These are phyloP conservation scores for Yueomyces sp. DNA, from an alignment of 805 yeast genomes.

Conservation along the genomic window DNA sequence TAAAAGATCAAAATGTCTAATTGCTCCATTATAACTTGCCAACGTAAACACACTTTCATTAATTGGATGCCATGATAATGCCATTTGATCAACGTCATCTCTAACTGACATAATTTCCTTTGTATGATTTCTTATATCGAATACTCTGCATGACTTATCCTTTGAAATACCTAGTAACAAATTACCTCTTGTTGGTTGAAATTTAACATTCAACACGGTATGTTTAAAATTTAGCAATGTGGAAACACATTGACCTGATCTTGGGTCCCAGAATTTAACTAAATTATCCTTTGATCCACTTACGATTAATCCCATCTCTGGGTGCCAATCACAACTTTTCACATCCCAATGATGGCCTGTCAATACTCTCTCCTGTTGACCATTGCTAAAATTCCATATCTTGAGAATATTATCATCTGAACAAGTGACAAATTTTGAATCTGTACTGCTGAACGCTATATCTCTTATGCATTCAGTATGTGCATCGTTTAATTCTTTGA, in stretches of 20 bases:
- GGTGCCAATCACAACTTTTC: constrained; percentile 95
- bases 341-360: constrained; percentile 99
- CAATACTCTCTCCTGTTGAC: constrained; percentile 64
- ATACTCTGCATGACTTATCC: constrained; percentile 77
- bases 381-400: constrained; percentile 89
- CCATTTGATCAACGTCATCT: constrained; percentile 75
- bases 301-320: constrained; percentile 69
- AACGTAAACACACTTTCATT: constrained; percentile 69
- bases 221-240: constrained; percentile 89
- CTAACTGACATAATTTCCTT: constrained; percentile 58
- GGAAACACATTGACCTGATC: constrained; percentile 57
- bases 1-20: constrained; percentile 50
- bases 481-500: constrained; percentile 47
- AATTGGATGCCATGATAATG: constrained; percentile 86
- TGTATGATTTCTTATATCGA: constrained; percentile 73
- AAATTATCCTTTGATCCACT: constrained; percentile 93
- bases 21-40: constrained; percentile 82
- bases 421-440: constrained; percentile 82
- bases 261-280: constrained; percentile 92
- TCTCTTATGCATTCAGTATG: constrained; percentile 69
- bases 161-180: constrained; percentile 77
- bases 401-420: constrained; percentile 86
- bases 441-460: constrained; percentile 80
- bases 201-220: constrained; percentile 74
- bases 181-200: constrained; percentile 69